These are phyloP conservation scores for Chenopodium quinoa DNA, from an alignment of 148 eudicot species.

Conservation along the genomic window DNA sequence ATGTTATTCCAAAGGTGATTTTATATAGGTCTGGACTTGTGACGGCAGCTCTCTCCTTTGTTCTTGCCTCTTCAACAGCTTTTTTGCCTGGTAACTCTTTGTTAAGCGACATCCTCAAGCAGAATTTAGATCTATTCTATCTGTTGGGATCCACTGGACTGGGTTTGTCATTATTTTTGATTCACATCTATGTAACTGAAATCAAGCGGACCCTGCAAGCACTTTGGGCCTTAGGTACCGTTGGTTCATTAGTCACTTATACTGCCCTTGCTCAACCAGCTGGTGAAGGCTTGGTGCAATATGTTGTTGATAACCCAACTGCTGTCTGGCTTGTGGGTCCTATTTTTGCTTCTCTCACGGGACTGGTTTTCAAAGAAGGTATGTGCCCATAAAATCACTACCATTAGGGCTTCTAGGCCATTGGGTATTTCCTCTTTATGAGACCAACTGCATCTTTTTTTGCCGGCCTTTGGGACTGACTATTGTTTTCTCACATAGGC, in stretches of 20 bases:
- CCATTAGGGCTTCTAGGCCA: too few relatives aligned
- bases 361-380: conserved; percentile 97
- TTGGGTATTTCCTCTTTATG: too few relatives aligned
- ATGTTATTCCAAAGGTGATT: conserved; percentile 48
- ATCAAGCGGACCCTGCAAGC: conserved; percentile 83
- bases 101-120: conserved; percentile 21
- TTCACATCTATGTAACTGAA: conserved; percentile 81
- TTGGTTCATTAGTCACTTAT: conserved; percentile 67
- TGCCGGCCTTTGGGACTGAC: background rate
- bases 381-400: too few relatives aligned
- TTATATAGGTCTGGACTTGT: conserved; percentile 81
- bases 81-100: conserved; percentile 36
- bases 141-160: conserved; percentile 70
- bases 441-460: background rate
- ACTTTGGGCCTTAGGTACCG: conserved; percentile 60
- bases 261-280: conserved; percentile 60
- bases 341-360: conserved; percentile 77
- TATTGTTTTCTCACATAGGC: conserved; percentile 41
- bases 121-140: conserved; percentile 47
- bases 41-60: conserved; percentile 71
- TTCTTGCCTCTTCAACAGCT: conserved; percentile 59
- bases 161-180: conserved; percentile 66
- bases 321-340: conserved; percentile 93
- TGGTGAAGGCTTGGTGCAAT: conserved; percentile 53
- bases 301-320: conserved; percentile 59